A percentile compares a stretch with the other conserved stretches of the same genome.
Conservation (phyloP, 495 filamentous ascomycete species). For the Diplogelasinospora grovesii region DNA sequence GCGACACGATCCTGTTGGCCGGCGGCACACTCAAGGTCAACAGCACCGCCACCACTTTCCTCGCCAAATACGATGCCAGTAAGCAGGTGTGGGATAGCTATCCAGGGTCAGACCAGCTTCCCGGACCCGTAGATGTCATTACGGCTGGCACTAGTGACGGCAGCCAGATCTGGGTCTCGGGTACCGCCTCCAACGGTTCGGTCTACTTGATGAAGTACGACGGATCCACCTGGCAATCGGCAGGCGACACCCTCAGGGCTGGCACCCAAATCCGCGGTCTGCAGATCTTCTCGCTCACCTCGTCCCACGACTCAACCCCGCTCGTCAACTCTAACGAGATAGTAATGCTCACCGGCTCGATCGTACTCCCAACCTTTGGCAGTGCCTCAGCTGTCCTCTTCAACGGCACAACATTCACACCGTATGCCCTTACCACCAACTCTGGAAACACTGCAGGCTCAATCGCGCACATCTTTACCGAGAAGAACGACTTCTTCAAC, state of each 20-base stretch:
- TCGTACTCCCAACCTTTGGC: conserved; percentile 70
- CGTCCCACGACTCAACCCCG: conserved; percentile 55
- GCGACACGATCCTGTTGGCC: conserved; percentile 59
- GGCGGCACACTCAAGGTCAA: conserved; percentile 68
- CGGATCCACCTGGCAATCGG: conserved; percentile 42
- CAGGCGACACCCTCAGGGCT: conserved; percentile 51
- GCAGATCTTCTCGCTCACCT: conserved; percentile 66
- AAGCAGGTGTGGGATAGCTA: conserved; percentile 58
- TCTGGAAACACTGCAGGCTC: conserved; percentile 57
- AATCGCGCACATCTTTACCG: conserved; percentile 70
- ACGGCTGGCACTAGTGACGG: conserved; percentile 60
- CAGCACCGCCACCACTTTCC: conserved; percentile 49
- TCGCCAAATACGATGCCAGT: conserved; percentile 68
- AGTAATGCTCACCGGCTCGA: conserved; percentile 75
- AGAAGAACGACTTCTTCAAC: conserved; percentile 62
- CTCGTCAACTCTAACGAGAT: conserved; percentile 55
- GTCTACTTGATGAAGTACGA: conserved; percentile 76
- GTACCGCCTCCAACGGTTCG: conserved; percentile 57
- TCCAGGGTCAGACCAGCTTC: conserved; percentile 57
- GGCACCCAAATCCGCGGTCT: conserved; percentile 67
- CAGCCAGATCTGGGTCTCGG: conserved; percentile 73
- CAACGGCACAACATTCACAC: conserved; percentile 68
- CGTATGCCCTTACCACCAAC: conserved; percentile 72
- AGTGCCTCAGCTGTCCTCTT: conserved; percentile 78
- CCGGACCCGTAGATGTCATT: conserved; percentile 72